These are phyloP conservation scores for Hypoxylon fuscum DNA, from an alignment of 495 filamentous ascomycete genomes.

Conservation along the genomic window DNA sequence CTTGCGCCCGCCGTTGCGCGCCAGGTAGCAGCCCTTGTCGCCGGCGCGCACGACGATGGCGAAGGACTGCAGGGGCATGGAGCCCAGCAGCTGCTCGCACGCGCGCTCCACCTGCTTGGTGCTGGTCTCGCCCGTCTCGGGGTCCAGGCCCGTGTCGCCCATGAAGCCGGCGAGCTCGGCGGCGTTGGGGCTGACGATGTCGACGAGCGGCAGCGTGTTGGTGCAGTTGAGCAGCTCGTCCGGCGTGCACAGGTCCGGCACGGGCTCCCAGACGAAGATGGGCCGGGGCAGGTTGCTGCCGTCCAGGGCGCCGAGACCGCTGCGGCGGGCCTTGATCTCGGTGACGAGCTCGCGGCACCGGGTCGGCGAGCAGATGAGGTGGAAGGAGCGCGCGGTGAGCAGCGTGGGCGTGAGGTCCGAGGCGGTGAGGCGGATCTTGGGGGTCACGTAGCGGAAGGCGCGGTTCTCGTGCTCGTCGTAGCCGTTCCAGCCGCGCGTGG, in stretches of 20 bases:
- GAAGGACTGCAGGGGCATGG: slow-evolving; percentile 64
- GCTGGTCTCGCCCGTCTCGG: slow-evolving; percentile 61
- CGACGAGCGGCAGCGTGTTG: slow-evolving; percentile 74
- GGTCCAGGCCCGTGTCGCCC: slow-evolving; percentile 60
- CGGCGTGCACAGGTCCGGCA: slow-evolving; percentile 85
- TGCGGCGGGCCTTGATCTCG: slow-evolving; percentile 62
- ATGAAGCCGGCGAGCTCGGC: slow-evolving; percentile 85
- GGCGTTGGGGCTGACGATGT: slow-evolving; percentile 91
- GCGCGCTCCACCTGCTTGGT: slow-evolving; percentile 58
- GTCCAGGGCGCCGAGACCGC: slow-evolving; percentile 37
- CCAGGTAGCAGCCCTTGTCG: slow-evolving; percentile 61
- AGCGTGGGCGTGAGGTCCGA: slow-evolving; percentile 58
- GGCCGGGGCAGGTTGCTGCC: slow-evolving; percentile 55
- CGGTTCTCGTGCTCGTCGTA: slow-evolving; percentile 67
- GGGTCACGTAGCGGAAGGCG: slow-evolving; percentile 88
- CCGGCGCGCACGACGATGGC: slow-evolving; percentile 63
- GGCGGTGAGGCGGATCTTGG: slow-evolving; percentile 75
- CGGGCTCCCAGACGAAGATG: slow-evolving; percentile 93
- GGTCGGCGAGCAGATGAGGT: slow-evolving; percentile 83
- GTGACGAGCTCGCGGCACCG: slow-evolving; percentile 80
- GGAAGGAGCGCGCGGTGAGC: slow-evolving; percentile 77
- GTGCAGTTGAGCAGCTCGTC: slow-evolving; percentile 77
- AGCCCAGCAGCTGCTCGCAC: slow-evolving; percentile 61
- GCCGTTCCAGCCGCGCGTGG: slow-evolving; percentile 91
- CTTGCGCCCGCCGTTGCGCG: slow-evolving; percentile 60